Base-by-base conservation (phyloP, 2,329 filamentous ascomycete genomes). In the Fusarium sp. region DNA sequence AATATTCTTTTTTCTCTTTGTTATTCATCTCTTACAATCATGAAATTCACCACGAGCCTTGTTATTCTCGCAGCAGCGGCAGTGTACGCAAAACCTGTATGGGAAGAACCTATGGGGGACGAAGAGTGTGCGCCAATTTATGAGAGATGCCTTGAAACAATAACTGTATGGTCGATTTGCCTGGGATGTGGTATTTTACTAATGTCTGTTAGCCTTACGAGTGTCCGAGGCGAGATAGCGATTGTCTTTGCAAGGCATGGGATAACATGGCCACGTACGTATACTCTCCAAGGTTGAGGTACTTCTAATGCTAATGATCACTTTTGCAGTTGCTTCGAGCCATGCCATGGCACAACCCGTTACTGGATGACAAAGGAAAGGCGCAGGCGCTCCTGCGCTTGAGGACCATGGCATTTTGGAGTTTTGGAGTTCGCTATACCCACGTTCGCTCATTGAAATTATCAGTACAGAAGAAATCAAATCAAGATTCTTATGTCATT, bases 211-310 rank as follows among this genome's bases (percentile, higher is more conserved):
- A 66, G 63, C 63, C 63, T n/a, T 16, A 52, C 6, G 53, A 59
- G 3, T 66, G 63, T 5, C 20, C n/a, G 8, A 52, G 34, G 54
- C 16, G 24, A 1, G 61, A 66, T 46, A 32, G 32, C 16, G 25
- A 47, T 8, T 66, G 61, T 22, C 61, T 52, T 14, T 66, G 61
- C 4, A 43, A 51, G 25, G 61, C 63, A 16, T 66, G 63, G 63
- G 40, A 47, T 22, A 9, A 60, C 18, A 44, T 65, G 20, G 11
- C 52, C 32, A 46, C 12, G 63, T 65, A 52, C 10, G 45, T 15
- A 25, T 1, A n/a, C 9, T 7, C 6, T 12, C 27, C 4, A 3
- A 9, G n/a, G 10, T 22, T 8, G 10, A 15, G 8, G 3, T 5
- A 18, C 1, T 4, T 3, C 0, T 11, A 4, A 20, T 22, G 10